Evolutionary conservation across 345 rosid species (phyloP).

Genomic region (Eucalyptus cloeziana): DNA sequence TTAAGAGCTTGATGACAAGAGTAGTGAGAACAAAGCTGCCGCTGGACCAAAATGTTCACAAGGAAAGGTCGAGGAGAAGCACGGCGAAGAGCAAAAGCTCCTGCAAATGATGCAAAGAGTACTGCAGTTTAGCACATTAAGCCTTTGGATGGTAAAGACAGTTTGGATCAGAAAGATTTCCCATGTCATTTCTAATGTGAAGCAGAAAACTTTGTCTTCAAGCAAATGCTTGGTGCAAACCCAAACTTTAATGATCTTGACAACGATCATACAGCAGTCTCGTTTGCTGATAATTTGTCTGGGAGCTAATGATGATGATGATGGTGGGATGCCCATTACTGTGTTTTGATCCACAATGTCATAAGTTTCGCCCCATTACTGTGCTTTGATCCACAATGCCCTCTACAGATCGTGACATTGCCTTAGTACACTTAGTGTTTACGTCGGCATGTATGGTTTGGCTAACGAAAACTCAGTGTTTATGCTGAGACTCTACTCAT

Average conservation of each 20-base stretch:
- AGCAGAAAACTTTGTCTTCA: neutral
- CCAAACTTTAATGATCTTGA: conserved; percentile 59
- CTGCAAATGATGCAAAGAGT: neutral
- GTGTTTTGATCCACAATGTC: conserved; percentile 42
- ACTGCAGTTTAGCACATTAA: neutral
- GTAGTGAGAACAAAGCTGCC: neutral
- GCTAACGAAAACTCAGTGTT: neutral
- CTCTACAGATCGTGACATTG: neutral
- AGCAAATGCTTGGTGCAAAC: conserved; percentile 33
- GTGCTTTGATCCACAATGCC: conserved; percentile 30
- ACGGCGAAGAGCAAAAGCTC: neutral
- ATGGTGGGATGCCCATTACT: conserved; percentile 52
- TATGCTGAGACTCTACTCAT: neutral
- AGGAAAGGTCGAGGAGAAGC: neutral
- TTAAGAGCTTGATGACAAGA: conserved; percentile 5
- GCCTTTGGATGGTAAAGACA: neutral
- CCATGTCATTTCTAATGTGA: neutral
- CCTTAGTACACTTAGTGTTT: neutral
- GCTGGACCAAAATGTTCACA: neutral
- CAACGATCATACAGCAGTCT: conserved; percentile 24
- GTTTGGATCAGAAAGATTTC: neutral
- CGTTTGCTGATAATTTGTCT: conserved; percentile 36
- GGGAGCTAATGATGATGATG: conserved; percentile 52
- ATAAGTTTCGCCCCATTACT: conserved; percentile 20
- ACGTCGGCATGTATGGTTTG: neutral